Percentiles rank a stretch among this genome's conserved stretches.
phyloP scores from a whole-genome alignment of 2,329 filamentous ascomycete genomes.

The Penicillium sp. region DNA sequence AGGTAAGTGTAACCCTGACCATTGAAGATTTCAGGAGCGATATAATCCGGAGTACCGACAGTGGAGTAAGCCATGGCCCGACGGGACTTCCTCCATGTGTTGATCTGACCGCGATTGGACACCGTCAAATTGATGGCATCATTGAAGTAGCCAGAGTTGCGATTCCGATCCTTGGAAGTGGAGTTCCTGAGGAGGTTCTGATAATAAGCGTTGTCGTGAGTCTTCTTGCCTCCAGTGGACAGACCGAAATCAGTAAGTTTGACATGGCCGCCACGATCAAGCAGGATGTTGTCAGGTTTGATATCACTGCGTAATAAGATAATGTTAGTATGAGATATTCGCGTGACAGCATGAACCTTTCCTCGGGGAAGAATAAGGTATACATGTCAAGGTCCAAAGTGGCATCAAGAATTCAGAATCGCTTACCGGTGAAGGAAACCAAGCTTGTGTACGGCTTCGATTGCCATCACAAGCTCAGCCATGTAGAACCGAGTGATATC shows the following conservation, averaged over 20 bases:
- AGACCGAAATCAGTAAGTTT: constrained; percentile 98
- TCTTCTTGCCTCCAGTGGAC: constrained; percentile 95
- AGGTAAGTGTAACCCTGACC: constrained; percentile 94
- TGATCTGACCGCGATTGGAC: constrained; percentile 95
- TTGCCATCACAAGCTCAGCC: constrained; percentile 96
- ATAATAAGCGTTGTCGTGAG: constrained; percentile 98
- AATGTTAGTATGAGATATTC: constrained; percentile 18
- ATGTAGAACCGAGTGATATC: constrained; percentile 99
- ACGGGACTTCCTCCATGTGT: constrained; percentile 95
- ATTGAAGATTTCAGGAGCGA: constrained; percentile 96
- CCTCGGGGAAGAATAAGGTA: neutral
- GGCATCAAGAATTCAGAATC: neutral
- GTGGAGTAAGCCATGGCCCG: constrained; percentile 97
- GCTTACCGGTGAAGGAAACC: constrained; percentile 95
- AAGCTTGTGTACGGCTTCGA: constrained; percentile 95
- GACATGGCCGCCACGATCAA: constrained; percentile 93
- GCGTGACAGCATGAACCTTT: neutral
- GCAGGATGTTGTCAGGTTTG: constrained; percentile 96
- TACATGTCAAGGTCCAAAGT: constrained; percentile 1
- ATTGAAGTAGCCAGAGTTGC: constrained; percentile 82
- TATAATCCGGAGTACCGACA: constrained; percentile 96
- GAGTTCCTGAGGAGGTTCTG: constrained; percentile 88
- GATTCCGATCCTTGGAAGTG: constrained; percentile 66
- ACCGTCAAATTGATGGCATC: constrained; percentile 98
- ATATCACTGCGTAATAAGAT: constrained; percentile 66